These are phyloP conservation scores for Thelephora aurantiotincta DNA, from an alignment of 768 basidiomycete species.

Conservation along the genomic window DNA sequence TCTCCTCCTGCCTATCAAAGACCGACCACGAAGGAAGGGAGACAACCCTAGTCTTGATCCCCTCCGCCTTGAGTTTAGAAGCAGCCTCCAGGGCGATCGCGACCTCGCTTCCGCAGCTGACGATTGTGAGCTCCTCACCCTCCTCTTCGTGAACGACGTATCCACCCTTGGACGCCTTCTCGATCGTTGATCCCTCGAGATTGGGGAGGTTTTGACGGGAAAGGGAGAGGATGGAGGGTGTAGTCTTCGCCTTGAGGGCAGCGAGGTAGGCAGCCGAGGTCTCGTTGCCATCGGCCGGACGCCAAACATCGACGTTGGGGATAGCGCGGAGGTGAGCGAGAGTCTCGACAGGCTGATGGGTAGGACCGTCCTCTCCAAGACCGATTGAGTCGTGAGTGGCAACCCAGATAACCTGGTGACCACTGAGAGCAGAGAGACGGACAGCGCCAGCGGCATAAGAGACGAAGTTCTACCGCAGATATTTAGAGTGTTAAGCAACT, in stretches of 20 bases:
- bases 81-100: constrained; percentile 80
- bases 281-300: constrained; percentile 92
- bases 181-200: constrained; percentile 76
- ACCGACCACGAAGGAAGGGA: constrained; percentile 84
- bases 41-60: constrained; percentile 71
- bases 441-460: constrained; percentile 91
- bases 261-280: constrained; percentile 86
- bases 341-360: constrained; percentile 91
- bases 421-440: constrained; percentile 77
- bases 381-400: constrained; percentile 94
- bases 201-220: constrained; percentile 91
- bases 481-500: neutral
- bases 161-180: constrained; percentile 71
- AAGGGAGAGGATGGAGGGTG: constrained; percentile 73
- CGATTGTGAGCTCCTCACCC: constrained; percentile 77
- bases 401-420: constrained; percentile 89
- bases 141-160: constrained; percentile 79
- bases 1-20: constrained; percentile 68
- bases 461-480: constrained; percentile 64
- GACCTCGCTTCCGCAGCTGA: constrained; percentile 85
- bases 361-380: constrained; percentile 88
- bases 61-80: constrained; percentile 59
- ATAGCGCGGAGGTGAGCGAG: constrained; percentile 75
- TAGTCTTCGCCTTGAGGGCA: constrained; percentile 58
- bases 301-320: constrained; percentile 88